A percentile compares a stretch with the other conserved stretches of the same genome.
Evolutionary conservation across 257 asterid species (phyloP).

Genomic region (Catharanthus roseus): DNA sequence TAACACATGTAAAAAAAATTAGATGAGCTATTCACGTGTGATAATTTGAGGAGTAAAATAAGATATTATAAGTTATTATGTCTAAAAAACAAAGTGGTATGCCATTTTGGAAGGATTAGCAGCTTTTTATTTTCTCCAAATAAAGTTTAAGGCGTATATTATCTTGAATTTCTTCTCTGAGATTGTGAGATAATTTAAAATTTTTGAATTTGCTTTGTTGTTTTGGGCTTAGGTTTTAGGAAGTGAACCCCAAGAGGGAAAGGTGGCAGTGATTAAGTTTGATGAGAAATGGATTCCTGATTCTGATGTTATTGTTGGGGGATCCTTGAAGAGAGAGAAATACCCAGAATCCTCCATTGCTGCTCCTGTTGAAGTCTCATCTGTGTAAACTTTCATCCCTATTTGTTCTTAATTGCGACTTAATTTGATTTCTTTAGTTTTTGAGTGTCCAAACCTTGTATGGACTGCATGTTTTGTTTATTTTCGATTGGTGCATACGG

Average conservation of each 20-base stretch:
- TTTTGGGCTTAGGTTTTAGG: conserved; percentile 56
- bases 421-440: not conserved
- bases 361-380: conserved; percentile 51
- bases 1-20: too few species aligned
- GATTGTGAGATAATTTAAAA: not conserved
- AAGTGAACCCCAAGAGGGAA: conserved; percentile 69
- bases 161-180: not conserved
- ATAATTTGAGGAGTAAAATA: too few species aligned
- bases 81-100: too few species aligned
- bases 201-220: not conserved
- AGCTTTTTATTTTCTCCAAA: too few species aligned
- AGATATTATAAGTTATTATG: too few species aligned
- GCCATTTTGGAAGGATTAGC: too few species aligned
- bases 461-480: not conserved
- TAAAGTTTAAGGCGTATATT: too few species aligned
- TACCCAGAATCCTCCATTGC: conserved; percentile 59
- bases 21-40: too few species aligned
- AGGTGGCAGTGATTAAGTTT: conserved; percentile 64
- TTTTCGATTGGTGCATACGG: not conserved
- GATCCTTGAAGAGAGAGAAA: conserved; percentile 67
- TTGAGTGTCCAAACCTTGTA: not conserved
- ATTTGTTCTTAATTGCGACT: not conserved
- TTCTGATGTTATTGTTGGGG: conserved; percentile 78
- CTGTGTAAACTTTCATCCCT: conserved; percentile 45
- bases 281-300: conserved; percentile 74